These are phyloP conservation scores for Penicillium fuscoglaucum DNA, from an alignment of 2,329 filamentous ascomycete species.

Conservation along the genomic window DNA sequence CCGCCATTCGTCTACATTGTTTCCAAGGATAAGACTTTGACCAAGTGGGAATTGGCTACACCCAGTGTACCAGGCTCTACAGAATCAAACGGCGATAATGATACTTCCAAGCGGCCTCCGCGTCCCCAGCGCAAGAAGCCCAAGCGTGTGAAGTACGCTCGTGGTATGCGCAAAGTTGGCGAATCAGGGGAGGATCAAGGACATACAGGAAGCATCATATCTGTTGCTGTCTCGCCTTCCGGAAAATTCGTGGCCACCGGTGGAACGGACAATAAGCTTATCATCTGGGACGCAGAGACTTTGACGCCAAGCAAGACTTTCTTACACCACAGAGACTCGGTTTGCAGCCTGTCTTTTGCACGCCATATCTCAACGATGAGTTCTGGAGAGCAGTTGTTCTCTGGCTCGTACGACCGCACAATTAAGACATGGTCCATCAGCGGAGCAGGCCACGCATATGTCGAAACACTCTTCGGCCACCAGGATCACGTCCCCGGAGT, in stretches of 20 bases:
- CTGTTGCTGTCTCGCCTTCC: constrained; percentile 82
- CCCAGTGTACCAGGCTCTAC: constrained; percentile 27
- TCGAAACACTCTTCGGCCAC: constrained; percentile 95
- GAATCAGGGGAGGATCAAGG: constrained; percentile 58
- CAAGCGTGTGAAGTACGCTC: constrained; percentile 51
- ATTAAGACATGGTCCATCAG: constrained; percentile 89
- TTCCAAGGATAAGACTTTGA: constrained; percentile 77
- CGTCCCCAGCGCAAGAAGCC: constrained; percentile 45
- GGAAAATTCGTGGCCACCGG: constrained; percentile 91
- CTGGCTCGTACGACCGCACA: constrained; percentile 83
- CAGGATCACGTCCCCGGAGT: constrained; percentile 87
- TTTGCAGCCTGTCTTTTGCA: constrained; percentile 82
- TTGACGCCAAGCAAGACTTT: constrained; percentile 80
- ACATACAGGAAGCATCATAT: constrained; percentile 77
- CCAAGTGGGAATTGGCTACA: constrained; percentile 81
- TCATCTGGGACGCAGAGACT: constrained; percentile 82
- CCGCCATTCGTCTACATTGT: constrained; percentile 84
- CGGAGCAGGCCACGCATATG: constrained; percentile 79
- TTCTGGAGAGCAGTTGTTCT: constrained; percentile 80
- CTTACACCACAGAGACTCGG: constrained; percentile 84
- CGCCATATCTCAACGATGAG: constrained; percentile 62
- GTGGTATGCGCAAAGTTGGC: constrained; percentile 44
- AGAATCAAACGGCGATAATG: constrained; percentile 63
- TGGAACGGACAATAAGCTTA: constrained; percentile 77
- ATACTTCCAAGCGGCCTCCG: constrained; percentile 62